Evolutionary conservation across 805 yeast genomes (phyloP).

Genomic region (Hanseniaspora lindneri): DNA sequence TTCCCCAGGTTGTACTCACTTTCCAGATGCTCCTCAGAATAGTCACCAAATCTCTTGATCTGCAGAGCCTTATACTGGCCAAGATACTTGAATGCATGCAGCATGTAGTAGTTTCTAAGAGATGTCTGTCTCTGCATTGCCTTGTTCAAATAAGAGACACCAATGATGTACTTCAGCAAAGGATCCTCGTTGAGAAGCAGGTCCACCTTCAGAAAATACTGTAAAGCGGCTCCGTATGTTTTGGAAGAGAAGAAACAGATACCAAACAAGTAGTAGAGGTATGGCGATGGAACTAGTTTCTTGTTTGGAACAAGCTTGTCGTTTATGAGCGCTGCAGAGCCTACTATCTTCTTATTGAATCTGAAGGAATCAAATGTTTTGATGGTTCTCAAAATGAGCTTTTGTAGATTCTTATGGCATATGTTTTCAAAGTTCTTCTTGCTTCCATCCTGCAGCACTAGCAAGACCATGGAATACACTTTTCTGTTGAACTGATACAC

Average conservation of each 20-base stretch:
- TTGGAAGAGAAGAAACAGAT: constrained; percentile 68
- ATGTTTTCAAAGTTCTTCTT: constrained; percentile 45
- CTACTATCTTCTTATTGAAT: constrained; percentile 43
- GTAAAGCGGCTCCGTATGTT: constrained; percentile 71
- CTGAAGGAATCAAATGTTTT: constrained; percentile 74
- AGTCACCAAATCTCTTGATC: constrained; percentile 25
- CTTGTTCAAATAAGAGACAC: constrained; percentile 73
- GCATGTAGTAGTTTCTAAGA: constrained; percentile 73
- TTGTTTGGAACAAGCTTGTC: constrained; percentile 33
- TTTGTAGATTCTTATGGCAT: constrained; percentile 75
- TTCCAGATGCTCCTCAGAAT: constrained; percentile 52
- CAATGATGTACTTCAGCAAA: constrained; percentile 59
- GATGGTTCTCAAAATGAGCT: constrained; percentile 75
- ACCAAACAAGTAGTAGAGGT: constrained; percentile 67
- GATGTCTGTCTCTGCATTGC: constrained; percentile 82
- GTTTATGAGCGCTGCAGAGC: constrained; percentile 65
- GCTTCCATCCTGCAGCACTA: constrained; percentile 51
- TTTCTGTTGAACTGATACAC: constrained; percentile 66
- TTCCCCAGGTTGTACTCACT: constrained; percentile 74
- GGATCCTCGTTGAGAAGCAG: constrained; percentile 63
- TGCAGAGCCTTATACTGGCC: constrained; percentile 56
- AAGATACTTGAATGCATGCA: constrained; percentile 75
- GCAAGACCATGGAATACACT: constrained; percentile 51
- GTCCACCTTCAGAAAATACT: constrained; percentile 63
- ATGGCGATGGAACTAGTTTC: constrained; percentile 39